Evolutionary conservation across 768 basidiomycete genomes (phyloP).

Genomic region (Lentinula guzmanii): DNA sequence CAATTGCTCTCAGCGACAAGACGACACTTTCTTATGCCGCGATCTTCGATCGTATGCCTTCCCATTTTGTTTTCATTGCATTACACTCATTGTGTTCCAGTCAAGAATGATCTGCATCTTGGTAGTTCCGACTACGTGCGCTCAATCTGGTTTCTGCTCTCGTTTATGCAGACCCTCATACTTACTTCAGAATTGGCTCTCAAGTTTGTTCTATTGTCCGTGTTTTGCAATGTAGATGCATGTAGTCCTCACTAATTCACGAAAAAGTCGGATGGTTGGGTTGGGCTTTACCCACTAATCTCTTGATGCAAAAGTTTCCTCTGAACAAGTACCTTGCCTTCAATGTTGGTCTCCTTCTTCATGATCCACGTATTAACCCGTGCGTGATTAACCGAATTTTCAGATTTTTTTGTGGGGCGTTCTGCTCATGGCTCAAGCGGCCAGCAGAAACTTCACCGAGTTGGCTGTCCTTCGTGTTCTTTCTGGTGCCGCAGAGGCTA

Average conservation of each 20-base stretch:
- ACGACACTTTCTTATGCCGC: constrained; percentile 21
- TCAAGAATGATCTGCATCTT: constrained; percentile 25
- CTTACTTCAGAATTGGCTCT: constrained; percentile 17
- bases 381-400: too few relatives aligned
- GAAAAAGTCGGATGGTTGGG: constrained; percentile 26
- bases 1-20: constrained; percentile 12
- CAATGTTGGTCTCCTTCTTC: constrained; percentile 21
- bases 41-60: constrained; percentile 18
- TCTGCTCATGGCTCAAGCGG: constrained; percentile 35
- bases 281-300: constrained; percentile 34
- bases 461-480: constrained; percentile 30
- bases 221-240: neutral
- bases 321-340: constrained; percentile 30
- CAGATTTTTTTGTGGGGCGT: constrained; percentile 23
- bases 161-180: neutral
- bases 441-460: constrained; percentile 26
- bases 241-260: neutral
- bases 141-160: constrained; percentile 9
- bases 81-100: neutral
- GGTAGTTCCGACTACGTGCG: constrained; percentile 23
- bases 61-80: neutral
- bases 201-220: constrained; percentile 29
- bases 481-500: constrained; percentile 27
- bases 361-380: neutral
- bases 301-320: constrained; percentile 32